Evolutionary conservation across 331 rosid genomes (phyloP).

Genomic region (Malus hybrid): DNA sequence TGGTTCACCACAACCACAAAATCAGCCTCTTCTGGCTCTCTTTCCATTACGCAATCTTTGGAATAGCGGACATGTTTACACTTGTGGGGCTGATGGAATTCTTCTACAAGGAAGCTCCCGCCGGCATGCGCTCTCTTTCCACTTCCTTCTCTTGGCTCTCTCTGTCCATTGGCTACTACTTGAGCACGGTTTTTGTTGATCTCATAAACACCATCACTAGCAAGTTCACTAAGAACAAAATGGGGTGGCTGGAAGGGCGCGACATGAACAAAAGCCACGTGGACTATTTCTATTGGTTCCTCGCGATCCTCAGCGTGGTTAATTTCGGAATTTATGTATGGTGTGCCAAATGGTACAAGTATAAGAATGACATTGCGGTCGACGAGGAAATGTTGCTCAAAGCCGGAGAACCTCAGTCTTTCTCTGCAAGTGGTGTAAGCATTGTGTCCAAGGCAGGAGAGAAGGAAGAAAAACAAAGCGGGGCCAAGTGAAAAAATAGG

Average conservation of each 20-base stretch:
- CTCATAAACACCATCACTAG: slow-evolving; percentile 29
- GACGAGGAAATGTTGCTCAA: not conserved
- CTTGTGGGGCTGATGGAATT: slow-evolving; percentile 72
- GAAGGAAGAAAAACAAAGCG: not conserved
- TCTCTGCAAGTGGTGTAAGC: not conserved
- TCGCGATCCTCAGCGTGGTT: slow-evolving; percentile 39
- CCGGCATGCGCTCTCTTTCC: slow-evolving; percentile 69
- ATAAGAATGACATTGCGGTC: slow-evolving; percentile 19
- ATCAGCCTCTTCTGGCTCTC: slow-evolving; percentile 80
- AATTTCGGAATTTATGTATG: slow-evolving; percentile 27
- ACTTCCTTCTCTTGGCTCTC: slow-evolving; percentile 77
- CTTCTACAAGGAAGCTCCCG: slow-evolving; percentile 68
- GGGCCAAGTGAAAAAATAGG: not conserved
- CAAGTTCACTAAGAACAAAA: slow-evolving; percentile 15
- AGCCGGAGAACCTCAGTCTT: not conserved
- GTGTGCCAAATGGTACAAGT: slow-evolving; percentile 56
- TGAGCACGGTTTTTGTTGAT: slow-evolving; percentile 40
- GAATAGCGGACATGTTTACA: slow-evolving; percentile 90
- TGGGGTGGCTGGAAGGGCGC: slow-evolving; percentile 50
- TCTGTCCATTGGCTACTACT: slow-evolving; percentile 60
- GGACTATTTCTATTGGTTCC: slow-evolving; percentile 44
- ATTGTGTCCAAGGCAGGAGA: not conserved
- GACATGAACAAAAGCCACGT: slow-evolving; percentile 35
- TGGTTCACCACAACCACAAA: slow-evolving; percentile 32
- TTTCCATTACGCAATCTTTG: slow-evolving; percentile 70